phyloP scores from a whole-genome alignment of 495 filamentous ascomycete genomes.

The Lasiosphaeria miniovina region DNA sequence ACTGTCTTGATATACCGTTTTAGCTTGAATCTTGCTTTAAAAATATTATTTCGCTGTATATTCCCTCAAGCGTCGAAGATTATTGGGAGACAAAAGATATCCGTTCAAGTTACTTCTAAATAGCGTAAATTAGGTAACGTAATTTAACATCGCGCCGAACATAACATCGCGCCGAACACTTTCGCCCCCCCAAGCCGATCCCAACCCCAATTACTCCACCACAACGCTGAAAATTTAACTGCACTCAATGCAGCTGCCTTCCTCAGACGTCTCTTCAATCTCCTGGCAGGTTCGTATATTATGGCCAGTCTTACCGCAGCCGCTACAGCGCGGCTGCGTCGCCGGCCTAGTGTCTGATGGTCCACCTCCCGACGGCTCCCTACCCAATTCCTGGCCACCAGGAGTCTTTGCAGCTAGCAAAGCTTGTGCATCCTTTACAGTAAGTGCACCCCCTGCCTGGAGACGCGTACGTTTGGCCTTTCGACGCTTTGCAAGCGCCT shows the following conservation, averaged over 20 bases:
- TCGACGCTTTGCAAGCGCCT: constrained; percentile 3
- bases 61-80: too few species aligned
- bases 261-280: not conserved
- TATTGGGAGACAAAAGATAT: too few species aligned
- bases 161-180: too few species aligned
- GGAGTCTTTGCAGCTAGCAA: not conserved
- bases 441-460: constrained; percentile 2
- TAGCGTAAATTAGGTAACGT: too few species aligned
- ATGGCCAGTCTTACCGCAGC: constrained; percentile 1
- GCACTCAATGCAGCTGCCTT: not conserved
- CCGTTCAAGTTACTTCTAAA: too few species aligned
- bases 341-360: not conserved
- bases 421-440: constrained; percentile 1
- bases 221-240: not conserved
- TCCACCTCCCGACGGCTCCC: not conserved
- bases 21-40: too few species aligned
- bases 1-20: too few species aligned
- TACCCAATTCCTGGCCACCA: not conserved
- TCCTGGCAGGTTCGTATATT: constrained; percentile 3
- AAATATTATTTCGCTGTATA: too few species aligned
- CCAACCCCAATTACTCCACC: not conserved
- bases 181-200: too few species aligned
- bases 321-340: not conserved
- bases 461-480: constrained; percentile 4
- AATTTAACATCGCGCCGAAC: too few species aligned